phyloP scores from a whole-genome alignment of 2,329 filamentous ascomycete species.

The Madurella fahalii region DNA sequence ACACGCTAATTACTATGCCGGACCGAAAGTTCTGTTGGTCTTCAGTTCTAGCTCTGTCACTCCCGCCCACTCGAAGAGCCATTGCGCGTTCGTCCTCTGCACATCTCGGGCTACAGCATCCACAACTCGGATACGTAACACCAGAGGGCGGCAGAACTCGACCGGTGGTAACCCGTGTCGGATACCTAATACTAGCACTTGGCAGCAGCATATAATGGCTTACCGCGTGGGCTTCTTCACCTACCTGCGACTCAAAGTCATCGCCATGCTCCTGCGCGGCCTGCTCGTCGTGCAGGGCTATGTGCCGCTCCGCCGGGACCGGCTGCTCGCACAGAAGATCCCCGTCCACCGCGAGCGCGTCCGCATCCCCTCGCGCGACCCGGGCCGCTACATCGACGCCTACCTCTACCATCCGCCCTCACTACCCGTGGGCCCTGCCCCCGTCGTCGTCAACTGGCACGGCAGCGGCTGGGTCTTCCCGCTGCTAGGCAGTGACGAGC shows the following conservation, averaged over 20 bases:
- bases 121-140: too few relatives aligned
- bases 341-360: slow-evolving; percentile 1
- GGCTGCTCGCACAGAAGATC: not conserved
- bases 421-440: slow-evolving; percentile 3
- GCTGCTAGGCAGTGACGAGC: slow-evolving; percentile 37
- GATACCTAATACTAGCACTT: not conserved
- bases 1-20: not conserved
- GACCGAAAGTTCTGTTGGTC: not conserved
- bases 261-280: not conserved
- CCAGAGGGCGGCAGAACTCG: not conserved
- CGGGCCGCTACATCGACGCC: slow-evolving; percentile 26
- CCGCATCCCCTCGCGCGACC: slow-evolving; percentile 29
- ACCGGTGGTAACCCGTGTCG: not conserved
- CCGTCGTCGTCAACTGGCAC: slow-evolving; percentile 36
- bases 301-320: not conserved
- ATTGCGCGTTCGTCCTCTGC: not conserved
- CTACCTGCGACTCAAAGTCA: not conserved
- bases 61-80: not conserved
- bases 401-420: slow-evolving; percentile 28
- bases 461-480: slow-evolving; percentile 35
- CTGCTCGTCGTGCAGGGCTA: not conserved
- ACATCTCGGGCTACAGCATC: not conserved
- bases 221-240: not conserved
- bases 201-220: not conserved
- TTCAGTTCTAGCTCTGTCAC: not conserved